These are phyloP conservation scores for Aspergillus conjunctus DNA, from an alignment of 495 filamentous ascomycete genomes.

Conservation along the genomic window DNA sequence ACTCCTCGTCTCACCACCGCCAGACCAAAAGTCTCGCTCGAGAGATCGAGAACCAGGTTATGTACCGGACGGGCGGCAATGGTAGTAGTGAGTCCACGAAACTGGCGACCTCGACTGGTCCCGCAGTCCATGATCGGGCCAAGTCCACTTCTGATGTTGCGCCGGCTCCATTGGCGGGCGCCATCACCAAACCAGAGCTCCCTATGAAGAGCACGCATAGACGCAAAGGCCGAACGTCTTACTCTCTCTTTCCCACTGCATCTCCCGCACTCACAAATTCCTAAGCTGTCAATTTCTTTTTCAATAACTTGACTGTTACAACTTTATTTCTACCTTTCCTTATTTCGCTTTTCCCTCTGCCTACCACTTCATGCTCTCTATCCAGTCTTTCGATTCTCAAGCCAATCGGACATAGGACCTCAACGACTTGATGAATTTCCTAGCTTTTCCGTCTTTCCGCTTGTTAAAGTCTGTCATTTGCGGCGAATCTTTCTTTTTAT, in stretches of 20 bases:
- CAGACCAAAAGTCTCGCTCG: constrained; percentile 46
- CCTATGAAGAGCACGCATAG: constrained; percentile 19
- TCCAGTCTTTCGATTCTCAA: constrained; percentile 9
- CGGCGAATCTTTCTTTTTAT: constrained; percentile 15
- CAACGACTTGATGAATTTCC: constrained; percentile 30
- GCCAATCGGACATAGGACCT: constrained; percentile 18
- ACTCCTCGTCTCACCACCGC: constrained; percentile 41
- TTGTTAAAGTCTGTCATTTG: constrained; percentile 17
- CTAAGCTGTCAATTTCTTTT: constrained; percentile 4
- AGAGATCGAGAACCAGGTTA: constrained; percentile 33
- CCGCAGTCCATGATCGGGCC: constrained; percentile 38
- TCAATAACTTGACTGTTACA: neutral
- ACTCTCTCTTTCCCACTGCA: constrained; percentile 48
- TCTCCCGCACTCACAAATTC: constrained; percentile 21
- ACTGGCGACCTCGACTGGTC: constrained; percentile 10
- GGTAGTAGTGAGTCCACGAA: constrained; percentile 31
- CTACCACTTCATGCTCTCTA: neutral
- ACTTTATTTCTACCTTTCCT: neutral
- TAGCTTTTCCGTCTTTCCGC: constrained; percentile 6
- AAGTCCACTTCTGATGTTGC: constrained; percentile 40
- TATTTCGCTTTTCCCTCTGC: constrained; percentile 15
- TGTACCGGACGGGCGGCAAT: constrained; percentile 33
- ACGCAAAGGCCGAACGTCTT: constrained; percentile 41
- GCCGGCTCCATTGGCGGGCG: neutral
- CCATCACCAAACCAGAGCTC: constrained; percentile 13